Percentiles rank a stretch among this genome's conserved stretches.
Evolutionary conservation across 768 basidiomycete genomes (phyloP).

Genomic region (Russula vinacea): DNA sequence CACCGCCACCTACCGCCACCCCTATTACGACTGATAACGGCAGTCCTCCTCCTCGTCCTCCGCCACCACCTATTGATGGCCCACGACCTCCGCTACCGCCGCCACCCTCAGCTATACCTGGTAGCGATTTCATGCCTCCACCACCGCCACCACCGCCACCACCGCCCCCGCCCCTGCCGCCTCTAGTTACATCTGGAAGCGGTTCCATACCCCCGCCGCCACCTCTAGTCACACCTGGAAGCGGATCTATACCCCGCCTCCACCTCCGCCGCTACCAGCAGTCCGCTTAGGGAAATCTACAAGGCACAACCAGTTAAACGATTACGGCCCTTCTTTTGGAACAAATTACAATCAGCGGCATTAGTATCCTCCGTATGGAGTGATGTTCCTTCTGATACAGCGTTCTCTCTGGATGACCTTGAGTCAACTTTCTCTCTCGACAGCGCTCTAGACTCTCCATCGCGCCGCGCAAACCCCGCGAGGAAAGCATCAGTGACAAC

Average conservation of each 20-base stretch:
- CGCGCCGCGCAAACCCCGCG: constrained; percentile 40
- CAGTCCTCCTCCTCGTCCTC: background rate
- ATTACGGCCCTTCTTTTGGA: constrained; percentile 90
- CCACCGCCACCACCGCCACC: background rate
- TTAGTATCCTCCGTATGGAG: constrained; percentile 65
- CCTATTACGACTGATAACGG: background rate
- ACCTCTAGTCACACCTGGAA: background rate
- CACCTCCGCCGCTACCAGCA: constrained; percentile 20
- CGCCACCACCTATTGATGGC: background rate
- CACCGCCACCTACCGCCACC: constrained; percentile 29
- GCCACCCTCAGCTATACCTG: background rate
- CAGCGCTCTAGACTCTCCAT: constrained; percentile 41
- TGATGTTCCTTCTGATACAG: constrained; percentile 44
- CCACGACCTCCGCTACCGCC: constrained; percentile 12
- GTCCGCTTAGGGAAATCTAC: constrained; percentile 34
- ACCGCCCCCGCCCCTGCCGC: no score
- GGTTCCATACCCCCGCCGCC: background rate
- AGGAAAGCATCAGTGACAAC: constrained; percentile 66
- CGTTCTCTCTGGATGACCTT: constrained; percentile 66
- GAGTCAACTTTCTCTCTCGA: constrained; percentile 70
- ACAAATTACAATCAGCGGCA: constrained; percentile 55
- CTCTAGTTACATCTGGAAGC: background rate
- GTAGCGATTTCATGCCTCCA: background rate
- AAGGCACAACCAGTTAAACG: constrained; percentile 50
- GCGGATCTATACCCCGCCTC: constrained; percentile 4